Evolutionary conservation across 345 rosid genomes (phyloP).

Genomic region (Durio zibethinus): DNA sequence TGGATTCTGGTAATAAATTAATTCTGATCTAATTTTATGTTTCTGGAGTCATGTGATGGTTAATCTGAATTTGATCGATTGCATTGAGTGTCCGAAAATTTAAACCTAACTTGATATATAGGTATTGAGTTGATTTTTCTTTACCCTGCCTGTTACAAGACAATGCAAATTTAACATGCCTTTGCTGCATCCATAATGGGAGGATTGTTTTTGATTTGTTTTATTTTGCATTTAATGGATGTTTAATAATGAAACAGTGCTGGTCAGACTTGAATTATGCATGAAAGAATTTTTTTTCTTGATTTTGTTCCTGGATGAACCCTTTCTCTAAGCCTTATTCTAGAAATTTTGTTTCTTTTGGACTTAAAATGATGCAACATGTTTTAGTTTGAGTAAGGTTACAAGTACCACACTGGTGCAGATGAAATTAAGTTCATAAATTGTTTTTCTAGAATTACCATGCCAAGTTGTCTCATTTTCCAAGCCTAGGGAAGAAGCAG

Average conservation of each 20-base stretch:
- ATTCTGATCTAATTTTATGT: not conserved
- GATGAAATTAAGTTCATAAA: not conserved
- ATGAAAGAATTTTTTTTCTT: not conserved
- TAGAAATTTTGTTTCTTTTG: not conserved
- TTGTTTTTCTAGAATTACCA: constrained; percentile 50
- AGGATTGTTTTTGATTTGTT: not conserved
- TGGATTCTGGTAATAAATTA: constrained; percentile 47
- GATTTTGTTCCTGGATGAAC: not conserved
- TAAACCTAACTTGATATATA: not conserved
- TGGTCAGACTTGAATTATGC: not conserved
- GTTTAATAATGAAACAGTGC: not conserved
- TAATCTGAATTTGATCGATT: not conserved
- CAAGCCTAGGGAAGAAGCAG: constrained; percentile 72
- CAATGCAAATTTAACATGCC: not conserved
- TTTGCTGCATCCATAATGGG: not conserved
- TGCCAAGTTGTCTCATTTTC: constrained; percentile 62
- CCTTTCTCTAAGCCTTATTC: not conserved
- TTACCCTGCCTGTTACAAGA: not conserved
- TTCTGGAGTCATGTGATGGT: not conserved
- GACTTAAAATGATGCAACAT: not conserved
- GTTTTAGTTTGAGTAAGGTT: not conserved
- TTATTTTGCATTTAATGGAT: not conserved
- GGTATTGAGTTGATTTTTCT: constrained; percentile 3
- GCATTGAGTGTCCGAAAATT: not conserved
- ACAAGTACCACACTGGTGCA: not conserved